Evolutionary conservation across 2,329 filamentous ascomycete genomes (phyloP), one percentile per base, ranked within the genome.

Genomic region (Scedosporium dehoogii): DNA sequence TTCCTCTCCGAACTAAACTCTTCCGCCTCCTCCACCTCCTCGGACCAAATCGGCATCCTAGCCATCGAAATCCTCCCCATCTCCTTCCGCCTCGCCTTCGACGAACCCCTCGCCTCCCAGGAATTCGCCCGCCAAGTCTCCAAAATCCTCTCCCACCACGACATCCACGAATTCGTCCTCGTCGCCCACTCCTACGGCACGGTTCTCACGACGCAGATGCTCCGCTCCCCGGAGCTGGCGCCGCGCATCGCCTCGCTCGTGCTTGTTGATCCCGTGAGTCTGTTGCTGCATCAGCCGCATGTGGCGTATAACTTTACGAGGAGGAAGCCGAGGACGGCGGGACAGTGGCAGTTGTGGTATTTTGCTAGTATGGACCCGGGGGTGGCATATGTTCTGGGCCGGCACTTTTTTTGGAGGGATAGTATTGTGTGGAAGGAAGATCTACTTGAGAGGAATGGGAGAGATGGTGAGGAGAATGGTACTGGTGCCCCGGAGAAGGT

Each of bases 371-470:
- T 80, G 61, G 88, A 91, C 66, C 83, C 85, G 29, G 85, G 85
- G 2, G 84, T 89, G 2, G 82, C 87, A 9, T 80, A 87, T 62
- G 85, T 83, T 9, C 75, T 91, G 1, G 82, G 81, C 0, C 76
- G 87, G 3, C 80, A 86, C 67, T 90, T 91, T 73, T 89, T 89
- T 73, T 91, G 88, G 88, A 78, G 78, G 27, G 80, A 90, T 66
- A 89, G 87, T 65, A 83, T 88, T 46, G 73, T 89, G 6, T 91
- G 88, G 87, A 85, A 83, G 66, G 84, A 89, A 58, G 85, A 89
- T 64, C 71, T 90, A 56, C 65, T 79, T 42, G 29, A 14, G 65
- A 62, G 60, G 33, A 23, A 23, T 4, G 29, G 21, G 25, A 33
- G 16, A 18, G 25, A 33, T 63, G 63, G 56, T 0, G 64, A 61